Evolutionary conservation across 192 early-diverging fungal genomes (phyloP).

Genomic region (Entomortierella beljakovae): DNA sequence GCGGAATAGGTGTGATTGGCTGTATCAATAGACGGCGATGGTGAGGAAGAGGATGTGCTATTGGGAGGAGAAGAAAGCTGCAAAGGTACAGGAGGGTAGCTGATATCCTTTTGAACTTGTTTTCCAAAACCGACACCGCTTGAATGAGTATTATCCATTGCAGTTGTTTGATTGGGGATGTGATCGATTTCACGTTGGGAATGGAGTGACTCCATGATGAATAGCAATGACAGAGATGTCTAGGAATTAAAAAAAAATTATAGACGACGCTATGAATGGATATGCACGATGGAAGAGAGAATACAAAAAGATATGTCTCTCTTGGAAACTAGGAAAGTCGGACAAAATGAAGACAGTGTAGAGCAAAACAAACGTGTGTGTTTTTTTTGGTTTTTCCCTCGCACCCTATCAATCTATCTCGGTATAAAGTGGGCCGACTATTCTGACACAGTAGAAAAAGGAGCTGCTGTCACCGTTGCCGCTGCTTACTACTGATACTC

Average conservation of each 20-base stretch:
- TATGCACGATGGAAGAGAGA: no score
- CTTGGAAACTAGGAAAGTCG: no score
- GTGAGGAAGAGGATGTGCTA: slow-evolving; percentile 4
- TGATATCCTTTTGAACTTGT: neutral
- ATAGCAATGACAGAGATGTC: neutral
- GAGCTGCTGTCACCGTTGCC: neutral
- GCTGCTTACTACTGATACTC: neutral
- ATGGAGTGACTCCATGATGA: slow-evolving; percentile 9
- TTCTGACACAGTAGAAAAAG: neutral
- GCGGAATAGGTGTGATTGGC: neutral
- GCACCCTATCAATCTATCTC: no score
- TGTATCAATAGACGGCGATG: neutral
- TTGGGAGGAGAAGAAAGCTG: slow-evolving; percentile 8
- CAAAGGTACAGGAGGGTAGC: neutral
- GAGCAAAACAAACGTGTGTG: neutral
- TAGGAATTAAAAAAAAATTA: no score
- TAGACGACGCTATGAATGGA: no score
- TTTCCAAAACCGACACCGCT: neutral
- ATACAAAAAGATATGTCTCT: no score
- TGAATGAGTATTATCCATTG: neutral
- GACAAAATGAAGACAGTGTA: neutral
- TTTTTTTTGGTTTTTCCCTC: no score
- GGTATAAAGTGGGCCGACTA: neutral
- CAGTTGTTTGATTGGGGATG: neutral
- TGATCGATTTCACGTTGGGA: neutral